Evolutionary conservation across 208 protist species (phyloP).

Genomic region (Leishmania braziliensis): DNA sequence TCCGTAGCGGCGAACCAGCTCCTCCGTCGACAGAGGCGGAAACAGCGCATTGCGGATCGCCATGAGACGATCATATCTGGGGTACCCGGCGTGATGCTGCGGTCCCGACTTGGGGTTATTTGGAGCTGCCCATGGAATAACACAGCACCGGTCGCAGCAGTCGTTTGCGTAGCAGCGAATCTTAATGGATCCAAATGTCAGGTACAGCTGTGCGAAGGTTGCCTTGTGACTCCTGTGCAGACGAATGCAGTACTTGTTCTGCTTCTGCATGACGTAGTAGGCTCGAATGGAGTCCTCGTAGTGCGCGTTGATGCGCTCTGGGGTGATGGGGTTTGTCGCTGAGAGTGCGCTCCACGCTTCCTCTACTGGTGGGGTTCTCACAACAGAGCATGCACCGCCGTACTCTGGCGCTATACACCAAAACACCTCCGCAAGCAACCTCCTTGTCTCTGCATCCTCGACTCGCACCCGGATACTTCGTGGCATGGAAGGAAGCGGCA

Average conservation of each 20-base stretch:
- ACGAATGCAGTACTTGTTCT: conserved; percentile 74
- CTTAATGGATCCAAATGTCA: conserved; percentile 91
- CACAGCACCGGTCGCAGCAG: conserved; percentile 73
- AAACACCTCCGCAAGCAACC: conserved; percentile 75
- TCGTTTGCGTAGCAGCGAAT: conserved; percentile 90
- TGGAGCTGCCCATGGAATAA: conserved; percentile 57
- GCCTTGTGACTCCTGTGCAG: conserved; percentile 55
- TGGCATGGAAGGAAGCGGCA: conserved; percentile 47
- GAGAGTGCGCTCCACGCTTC: not conserved
- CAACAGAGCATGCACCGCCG: not conserved
- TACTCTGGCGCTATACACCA: conserved; percentile 66
- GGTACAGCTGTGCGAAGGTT: conserved; percentile 85
- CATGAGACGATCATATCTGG: conserved; percentile 62
- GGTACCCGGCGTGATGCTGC: conserved; percentile 44
- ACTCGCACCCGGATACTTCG: conserved; percentile 50
- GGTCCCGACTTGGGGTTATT: conserved; percentile 6
- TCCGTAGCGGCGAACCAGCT: conserved; percentile 82
- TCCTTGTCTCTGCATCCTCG: conserved; percentile 42
- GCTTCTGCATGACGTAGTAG: conserved; percentile 87
- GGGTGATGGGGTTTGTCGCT: conserved; percentile 25
- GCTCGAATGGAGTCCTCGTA: conserved; percentile 79
- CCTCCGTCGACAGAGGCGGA: conserved; percentile 63
- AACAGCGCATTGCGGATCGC: conserved; percentile 66
- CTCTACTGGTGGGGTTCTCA: not conserved
- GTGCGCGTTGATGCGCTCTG: conserved; percentile 61